Evolutionary conservation across 805 yeast genomes (phyloP), one percentile per base, ranked within the genome.

Genomic region (Kazachstania africana): DNA sequence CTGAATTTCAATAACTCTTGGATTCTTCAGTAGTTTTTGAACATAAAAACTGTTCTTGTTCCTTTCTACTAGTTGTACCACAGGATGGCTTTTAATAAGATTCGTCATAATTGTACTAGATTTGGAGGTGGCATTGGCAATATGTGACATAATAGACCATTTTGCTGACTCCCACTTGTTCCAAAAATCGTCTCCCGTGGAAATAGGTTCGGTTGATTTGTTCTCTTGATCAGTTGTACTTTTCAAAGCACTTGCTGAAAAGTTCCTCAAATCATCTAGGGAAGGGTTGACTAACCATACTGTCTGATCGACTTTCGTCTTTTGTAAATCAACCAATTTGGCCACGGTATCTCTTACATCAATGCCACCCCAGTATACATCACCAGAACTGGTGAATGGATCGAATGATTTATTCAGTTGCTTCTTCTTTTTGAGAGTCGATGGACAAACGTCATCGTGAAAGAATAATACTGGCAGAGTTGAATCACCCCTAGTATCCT

Each of bases 291-390:
- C 70, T 36, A 88, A 65, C 45, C 70, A 68, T 24, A 85, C 72
- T 0, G 80, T 71, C 3, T 75, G 73, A 42, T 84, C 96, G 17
- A 81, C 55, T 0, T 78, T 65, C 0, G 93, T 74, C 39, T 65
- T 68, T 43, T 78, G 84, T 18, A 84, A 55, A 35, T 72, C 75
- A 20, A 80, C 73, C 39, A 68, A 64, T 24, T 58, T 54, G 20
- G 63, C 59, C 25, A 91, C 56, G 10, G 63, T 66, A 27, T 64
- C 60, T 36, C 83, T 55, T 36, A 91, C 77, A 42, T 81, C 79
- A 26, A 68, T 71, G 1, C 96, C 99, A 14, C 99, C 98, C 96
- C 97, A 91, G 42, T 75, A 80, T 24, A 83, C 51, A 22, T 65
- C 67, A 16, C 62, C 63, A 1, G 60, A 54, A 24, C 63, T 62